Evolutionary conservation across 768 basidiomycete species (phyloP).

Genomic region (Galerina sulciceps): DNA sequence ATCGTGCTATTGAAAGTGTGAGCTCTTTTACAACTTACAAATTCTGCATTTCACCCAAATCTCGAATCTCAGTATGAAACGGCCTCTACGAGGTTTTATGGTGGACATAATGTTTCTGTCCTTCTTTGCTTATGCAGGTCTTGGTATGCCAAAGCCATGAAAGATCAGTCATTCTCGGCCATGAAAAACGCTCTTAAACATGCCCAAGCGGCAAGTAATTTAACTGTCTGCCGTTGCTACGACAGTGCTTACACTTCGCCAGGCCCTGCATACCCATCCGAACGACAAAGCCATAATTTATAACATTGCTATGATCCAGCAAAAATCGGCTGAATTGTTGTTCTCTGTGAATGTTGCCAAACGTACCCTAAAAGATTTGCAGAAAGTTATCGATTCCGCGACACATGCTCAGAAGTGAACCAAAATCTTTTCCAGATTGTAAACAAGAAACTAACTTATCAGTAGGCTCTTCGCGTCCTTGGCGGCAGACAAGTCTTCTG

Average conservation of each 20-base stretch:
- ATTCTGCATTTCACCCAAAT: neutral
- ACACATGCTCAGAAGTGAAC: constrained; percentile 83
- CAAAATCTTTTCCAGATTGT: neutral
- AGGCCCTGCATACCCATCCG: constrained; percentile 88
- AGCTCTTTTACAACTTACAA: constrained; percentile 27
- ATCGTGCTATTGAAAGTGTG: constrained; percentile 95
- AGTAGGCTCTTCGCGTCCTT: constrained; percentile 82
- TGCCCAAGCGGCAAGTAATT: constrained; percentile 68
- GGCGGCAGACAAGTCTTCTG: constrained; percentile 68
- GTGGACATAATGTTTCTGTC: constrained; percentile 73
- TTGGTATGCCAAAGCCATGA: constrained; percentile 93
- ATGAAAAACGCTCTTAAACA: constrained; percentile 87
- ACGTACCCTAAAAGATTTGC: constrained; percentile 80
- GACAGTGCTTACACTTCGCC: neutral
- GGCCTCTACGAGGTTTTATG: constrained; percentile 79
- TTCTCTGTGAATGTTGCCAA: constrained; percentile 74
- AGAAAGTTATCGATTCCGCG: constrained; percentile 79
- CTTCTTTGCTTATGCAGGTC: constrained; percentile 88
- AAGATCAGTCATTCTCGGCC: constrained; percentile 80
- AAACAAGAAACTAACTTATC: neutral
- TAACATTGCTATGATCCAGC: constrained; percentile 98
- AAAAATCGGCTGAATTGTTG: constrained; percentile 92
- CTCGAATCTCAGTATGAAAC: constrained; percentile 77
- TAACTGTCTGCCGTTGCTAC: neutral
- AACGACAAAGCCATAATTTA: constrained; percentile 90